Conservation (phyloP, 2,329 filamentous ascomycete species). For the Penicillium glabrum region DNA sequence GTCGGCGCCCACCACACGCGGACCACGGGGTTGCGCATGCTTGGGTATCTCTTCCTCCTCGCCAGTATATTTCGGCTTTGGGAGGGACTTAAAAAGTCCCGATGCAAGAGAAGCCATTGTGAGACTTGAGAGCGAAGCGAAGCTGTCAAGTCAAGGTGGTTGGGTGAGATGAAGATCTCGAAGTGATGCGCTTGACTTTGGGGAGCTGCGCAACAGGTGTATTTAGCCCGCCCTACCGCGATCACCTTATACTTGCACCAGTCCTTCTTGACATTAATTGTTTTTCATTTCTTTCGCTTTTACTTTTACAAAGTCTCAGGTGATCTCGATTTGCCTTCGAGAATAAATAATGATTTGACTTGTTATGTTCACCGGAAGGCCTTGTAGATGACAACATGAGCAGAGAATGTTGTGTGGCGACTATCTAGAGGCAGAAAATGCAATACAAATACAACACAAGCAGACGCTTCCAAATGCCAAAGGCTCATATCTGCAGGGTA, state of each 20-base stretch:
- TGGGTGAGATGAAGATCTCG: conserved; percentile 16
- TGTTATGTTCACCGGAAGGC: not conserved
- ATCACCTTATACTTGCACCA: conserved; percentile 8
- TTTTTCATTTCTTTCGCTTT: not conserved
- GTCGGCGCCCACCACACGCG: conserved; percentile 75
- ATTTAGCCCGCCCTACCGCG: conserved; percentile 1
- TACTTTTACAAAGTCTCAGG: not conserved
- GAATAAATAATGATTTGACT: not conserved
- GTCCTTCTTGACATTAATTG: not conserved
- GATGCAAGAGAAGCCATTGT: conserved; percentile 66
- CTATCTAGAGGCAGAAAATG: not conserved
- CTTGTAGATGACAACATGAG: not conserved
- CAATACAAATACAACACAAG: conserved; percentile 21
- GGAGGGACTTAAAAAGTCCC: conserved; percentile 76
- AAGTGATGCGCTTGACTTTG: conserved; percentile 22
- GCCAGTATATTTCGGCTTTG: conserved; percentile 86
- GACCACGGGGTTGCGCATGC: conserved; percentile 72
- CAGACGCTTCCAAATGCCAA: not conserved
- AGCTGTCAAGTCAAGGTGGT: conserved; percentile 17
- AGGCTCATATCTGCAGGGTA: not conserved
- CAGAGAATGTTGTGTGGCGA: conserved; percentile 3
- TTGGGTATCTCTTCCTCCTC: conserved; percentile 79
- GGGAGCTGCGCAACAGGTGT: conserved; percentile 16
- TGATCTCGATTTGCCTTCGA: not conserved
- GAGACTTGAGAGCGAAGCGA: conserved; percentile 13